Evolutionary conservation across 495 filamentous ascomycete genomes (phyloP).

Genomic region (Acidiella bohemica): DNA sequence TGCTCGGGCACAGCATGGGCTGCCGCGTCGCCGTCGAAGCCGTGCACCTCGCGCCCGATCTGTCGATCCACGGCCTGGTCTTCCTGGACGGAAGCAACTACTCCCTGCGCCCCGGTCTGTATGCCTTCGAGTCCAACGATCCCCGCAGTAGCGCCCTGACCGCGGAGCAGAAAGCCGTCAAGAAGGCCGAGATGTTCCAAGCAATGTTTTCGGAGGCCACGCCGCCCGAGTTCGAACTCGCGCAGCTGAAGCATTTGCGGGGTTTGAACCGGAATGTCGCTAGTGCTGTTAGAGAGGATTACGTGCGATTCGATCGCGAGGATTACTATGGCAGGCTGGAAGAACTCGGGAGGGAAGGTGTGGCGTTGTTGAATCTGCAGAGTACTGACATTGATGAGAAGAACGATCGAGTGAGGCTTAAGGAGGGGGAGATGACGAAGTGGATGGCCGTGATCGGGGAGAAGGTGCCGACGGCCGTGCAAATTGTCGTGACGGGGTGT

Average conservation of each 20-base stretch:
- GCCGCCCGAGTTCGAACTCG: conserved; percentile 3
- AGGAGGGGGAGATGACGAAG: not conserved
- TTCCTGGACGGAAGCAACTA: conserved; percentile 12
- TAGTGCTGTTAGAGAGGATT: not conserved
- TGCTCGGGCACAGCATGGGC: conserved; percentile 14
- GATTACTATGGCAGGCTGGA: conserved; percentile 1
- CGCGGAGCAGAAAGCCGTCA: conserved; percentile 1
- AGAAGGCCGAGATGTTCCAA: conserved; percentile 1
- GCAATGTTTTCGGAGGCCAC: conserved; percentile 9
- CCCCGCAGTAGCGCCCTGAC: conserved; percentile 5
- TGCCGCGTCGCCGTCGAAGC: conserved; percentile 1
- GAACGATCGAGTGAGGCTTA: conserved; percentile 7
- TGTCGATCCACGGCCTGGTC: conserved; percentile 1
- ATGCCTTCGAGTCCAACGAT: conserved; percentile 7
- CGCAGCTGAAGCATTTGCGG: conserved; percentile 1
- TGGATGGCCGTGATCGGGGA: conserved; percentile 15
- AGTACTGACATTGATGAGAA: conserved; percentile 4
- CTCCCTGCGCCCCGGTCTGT: conserved; percentile 5
- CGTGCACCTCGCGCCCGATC: not conserved
- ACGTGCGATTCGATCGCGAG: conserved; percentile 5
- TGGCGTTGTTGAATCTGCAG: conserved; percentile 5
- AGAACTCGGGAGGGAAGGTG: not conserved
- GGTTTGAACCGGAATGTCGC: conserved; percentile 1
- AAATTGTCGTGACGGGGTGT: not conserved
- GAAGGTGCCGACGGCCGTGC: conserved; percentile 31